phyloP scores from a whole-genome alignment of 805 yeast genomes.

The Candida dajiaensis region DNA sequence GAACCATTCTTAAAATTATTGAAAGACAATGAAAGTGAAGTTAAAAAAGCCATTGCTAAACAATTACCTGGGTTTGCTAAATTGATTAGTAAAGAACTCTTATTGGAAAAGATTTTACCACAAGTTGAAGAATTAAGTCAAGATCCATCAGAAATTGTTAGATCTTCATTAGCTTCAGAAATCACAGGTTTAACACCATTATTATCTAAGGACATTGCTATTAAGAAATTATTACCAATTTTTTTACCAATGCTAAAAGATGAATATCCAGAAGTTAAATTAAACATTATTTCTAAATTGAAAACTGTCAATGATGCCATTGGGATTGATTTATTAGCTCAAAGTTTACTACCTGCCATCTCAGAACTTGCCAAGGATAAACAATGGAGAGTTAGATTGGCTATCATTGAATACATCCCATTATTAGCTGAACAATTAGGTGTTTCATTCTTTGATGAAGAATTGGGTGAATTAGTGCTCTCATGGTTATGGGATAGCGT shows the following conservation, averaged over 20 bases:
- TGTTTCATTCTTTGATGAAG: conserved; percentile 86
- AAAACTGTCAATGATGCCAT: conserved; percentile 91
- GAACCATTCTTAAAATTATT: conserved; percentile 68
- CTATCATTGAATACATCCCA: conserved; percentile 95
- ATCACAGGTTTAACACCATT: conserved; percentile 83
- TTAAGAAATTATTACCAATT: conserved; percentile 77
- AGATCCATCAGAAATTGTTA: conserved; percentile 89
- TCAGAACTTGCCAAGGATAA: conserved; percentile 93
- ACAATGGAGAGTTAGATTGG: conserved; percentile 96
- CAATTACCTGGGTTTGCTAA: conserved; percentile 76
- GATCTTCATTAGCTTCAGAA: conserved; percentile 87
- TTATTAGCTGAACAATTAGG: conserved; percentile 92
- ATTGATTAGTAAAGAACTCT: conserved; percentile 44
- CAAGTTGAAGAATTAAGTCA: conserved; percentile 75
- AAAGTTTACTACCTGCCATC: conserved; percentile 89
- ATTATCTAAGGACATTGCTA: conserved; percentile 78
- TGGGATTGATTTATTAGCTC: conserved; percentile 83
- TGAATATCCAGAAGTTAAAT: conserved; percentile 93
- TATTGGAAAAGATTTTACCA: conserved; percentile 72
- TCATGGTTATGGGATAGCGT: conserved; percentile 99
- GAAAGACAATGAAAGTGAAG: conserved; percentile 95
- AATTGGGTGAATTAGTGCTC: conserved; percentile 82
- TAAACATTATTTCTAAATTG: conserved; percentile 87
- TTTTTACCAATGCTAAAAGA: conserved; percentile 92
- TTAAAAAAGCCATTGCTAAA: conserved; percentile 88